phyloP scores from a whole-genome alignment of 2,329 filamentous ascomycete genomes.

The Fusarium staphyleae region DNA sequence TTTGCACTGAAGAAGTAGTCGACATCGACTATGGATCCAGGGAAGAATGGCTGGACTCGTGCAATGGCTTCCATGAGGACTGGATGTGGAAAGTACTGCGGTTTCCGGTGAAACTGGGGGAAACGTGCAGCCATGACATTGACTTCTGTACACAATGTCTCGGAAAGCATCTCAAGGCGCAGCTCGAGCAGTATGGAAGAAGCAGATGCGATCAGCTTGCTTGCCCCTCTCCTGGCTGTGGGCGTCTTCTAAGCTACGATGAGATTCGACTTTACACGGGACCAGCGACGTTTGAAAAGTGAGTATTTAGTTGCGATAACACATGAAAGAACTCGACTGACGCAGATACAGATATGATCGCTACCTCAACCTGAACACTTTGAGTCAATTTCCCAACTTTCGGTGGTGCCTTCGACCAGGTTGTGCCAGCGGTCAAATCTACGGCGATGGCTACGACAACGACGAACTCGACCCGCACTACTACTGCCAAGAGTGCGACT shows the following conservation, averaged over 20 bases:
- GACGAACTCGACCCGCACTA: background rate
- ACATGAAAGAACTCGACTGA: background rate
- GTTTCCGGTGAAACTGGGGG: slow-evolving; percentile 9
- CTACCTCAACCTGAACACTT: slow-evolving; percentile 11
- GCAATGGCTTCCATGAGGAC: slow-evolving; percentile 6
- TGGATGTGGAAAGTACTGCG: slow-evolving; percentile 21
- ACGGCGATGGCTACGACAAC: background rate
- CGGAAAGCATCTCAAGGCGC: background rate
- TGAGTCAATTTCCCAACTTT: slow-evolving; percentile 8
- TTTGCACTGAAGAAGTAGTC: slow-evolving; percentile 9
- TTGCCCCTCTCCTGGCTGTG: slow-evolving; percentile 2
- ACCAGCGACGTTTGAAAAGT: slow-evolving; percentile 4
- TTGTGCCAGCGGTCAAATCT: slow-evolving; percentile 12
- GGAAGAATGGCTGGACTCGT: slow-evolving; percentile 6
- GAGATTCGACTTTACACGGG: slow-evolving; percentile 15
- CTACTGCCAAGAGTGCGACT: slow-evolving; percentile 10
- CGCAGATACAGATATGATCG: slow-evolving; percentile 10
- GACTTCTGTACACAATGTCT: slow-evolving; percentile 13
- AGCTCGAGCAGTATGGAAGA: slow-evolving; percentile 13
- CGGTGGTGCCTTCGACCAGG: slow-evolving; percentile 13
- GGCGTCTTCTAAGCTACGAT: slow-evolving; percentile 3
- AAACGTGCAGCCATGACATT: slow-evolving; percentile 7
- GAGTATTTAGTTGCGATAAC: background rate
- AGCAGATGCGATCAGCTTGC: slow-evolving; percentile 9
- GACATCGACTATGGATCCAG: slow-evolving; percentile 8